Evolutionary conservation across 2,329 filamentous ascomycete species (phyloP), one percentile per base, ranked within the genome.

Genomic region (Claviceps sp.): DNA sequence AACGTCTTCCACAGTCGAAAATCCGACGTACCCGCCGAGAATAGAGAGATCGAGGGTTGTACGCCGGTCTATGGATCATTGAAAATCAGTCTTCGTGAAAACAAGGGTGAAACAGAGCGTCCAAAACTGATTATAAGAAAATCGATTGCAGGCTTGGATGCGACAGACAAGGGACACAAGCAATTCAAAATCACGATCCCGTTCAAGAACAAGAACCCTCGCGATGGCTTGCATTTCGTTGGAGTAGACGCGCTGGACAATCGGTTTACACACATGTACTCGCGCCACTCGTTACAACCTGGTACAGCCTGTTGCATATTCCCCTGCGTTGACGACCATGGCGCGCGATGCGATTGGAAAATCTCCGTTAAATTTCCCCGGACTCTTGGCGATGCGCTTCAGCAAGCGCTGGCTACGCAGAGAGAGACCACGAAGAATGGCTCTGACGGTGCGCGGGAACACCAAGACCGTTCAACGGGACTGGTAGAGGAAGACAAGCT

Each of bases 191-290:
- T 81, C 41, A 72, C 72, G 47, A 85, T 96, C 52, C 87, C 93
- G 37, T 98, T 95, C 62, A 73, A 76, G 22, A 80, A 88, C 37
- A 81, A 80, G 49, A 80, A 81, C 59, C 84, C 90, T 49, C 78
- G 88, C 46, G 93, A 98, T 65, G 91, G 89, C 22, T 67, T 97
- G 53, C 90, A 96, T 55, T 98, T 96, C 67, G 87, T 94, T 16
- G 90, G 93, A 4, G 78, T 93, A 40, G 82, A 89, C 45, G 82
- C 84, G 52, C 79, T 83, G 49, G 91, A 96, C 64, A 75, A 75
- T 52, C 80, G 90, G 55, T 98, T 90, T 65, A 89, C 93, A 0
- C 91, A 98, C 70, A 83, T 87, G 48, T 98, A 95, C 66, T 95
- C 91, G 0, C 84, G 84, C 42, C 89, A 91, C 62, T 86, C 84